Evolutionary conservation across 176 grass and related monocot genomes (phyloP).

Genomic region (Cenchrus fungigraminus): DNA sequence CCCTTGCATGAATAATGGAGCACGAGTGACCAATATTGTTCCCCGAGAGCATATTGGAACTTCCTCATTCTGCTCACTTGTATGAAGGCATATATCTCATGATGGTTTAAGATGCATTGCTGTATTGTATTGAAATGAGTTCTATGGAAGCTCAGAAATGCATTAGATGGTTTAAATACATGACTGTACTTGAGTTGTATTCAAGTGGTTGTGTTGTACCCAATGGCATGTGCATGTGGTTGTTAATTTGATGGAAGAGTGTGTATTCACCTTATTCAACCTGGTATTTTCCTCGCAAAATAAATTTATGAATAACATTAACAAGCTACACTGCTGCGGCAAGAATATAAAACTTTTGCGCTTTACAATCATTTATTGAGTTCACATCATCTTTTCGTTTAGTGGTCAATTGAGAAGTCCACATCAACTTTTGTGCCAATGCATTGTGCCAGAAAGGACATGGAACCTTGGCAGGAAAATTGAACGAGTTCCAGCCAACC

Average conservation of each 20-base stretch:
- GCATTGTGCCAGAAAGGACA: conserved; percentile 19
- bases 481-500: conserved; percentile 28
- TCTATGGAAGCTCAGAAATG: neutral
- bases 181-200: neutral
- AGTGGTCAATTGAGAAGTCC: conserved; percentile 8
- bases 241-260: neutral
- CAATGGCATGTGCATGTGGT: too few relatives aligned
- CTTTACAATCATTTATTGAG: neutral
- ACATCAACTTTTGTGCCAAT: neutral
- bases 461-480: conserved; percentile 28
- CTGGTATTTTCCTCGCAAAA: neutral
- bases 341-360: conserved; percentile 17
- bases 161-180: neutral
- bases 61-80: too few relatives aligned
- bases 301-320: neutral
- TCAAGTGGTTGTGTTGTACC: too few relatives aligned
- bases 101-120: too few relatives aligned
- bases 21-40: too few relatives aligned
- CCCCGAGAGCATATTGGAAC: too few relatives aligned
- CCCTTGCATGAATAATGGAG: too few relatives aligned
- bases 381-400: neutral
- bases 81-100: too few relatives aligned
- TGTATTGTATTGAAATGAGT: too few relatives aligned
- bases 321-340: neutral
- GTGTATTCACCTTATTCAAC: neutral